Evolutionary conservation across 352 stramenopile genomes (phyloP), one percentile per base, ranked within the genome.

Genomic region (Phytophthora nicotianae): DNA sequence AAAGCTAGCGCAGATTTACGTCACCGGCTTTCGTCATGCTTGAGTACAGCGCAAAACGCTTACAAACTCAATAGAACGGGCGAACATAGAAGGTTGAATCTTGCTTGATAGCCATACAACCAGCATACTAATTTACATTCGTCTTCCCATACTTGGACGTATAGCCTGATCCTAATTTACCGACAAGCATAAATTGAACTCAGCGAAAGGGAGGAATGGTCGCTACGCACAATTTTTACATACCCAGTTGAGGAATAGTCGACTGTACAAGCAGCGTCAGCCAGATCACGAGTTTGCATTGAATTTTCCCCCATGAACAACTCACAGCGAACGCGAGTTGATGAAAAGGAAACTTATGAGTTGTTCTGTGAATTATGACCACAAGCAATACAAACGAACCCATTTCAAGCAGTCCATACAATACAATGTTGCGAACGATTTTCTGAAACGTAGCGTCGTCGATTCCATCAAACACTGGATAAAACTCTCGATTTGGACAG

Each of bases 401-500:
- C 26, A 68, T 20, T 17, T 74, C 61, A 16, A 65, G 42, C 13
- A 65, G 17, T 27, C 45, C 50, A 24, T 71, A 74, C 19, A 52
- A 3, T 2, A 68, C 20, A 19, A 59, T 46, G 16, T 47, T 67
- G 1, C 50, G 13, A 4, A 63, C 35, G 7, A 58, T 53, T 32
- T 11, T 20, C 32, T 41, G 42, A 6, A 80, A 53, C 4, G 50
- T 13, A n/a, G 20, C 8, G 1, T 40, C 19, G 27, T 43, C 50
- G 17, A 64, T 38, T 41, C 23, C 72, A 0, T 52, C 19, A 20
- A 82, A 48, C 16, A 67, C 35, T 1, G 64, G 37, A 17, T 74
- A 72, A 45, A 63, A 81, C 33, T 49, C 29, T 0, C 61, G 55
- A 37, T 78, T 81, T 7, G 72, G 69, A 10, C 70, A 50, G 14